phyloP scores from a whole-genome alignment of 1,284 basidiomycete genomes.

The Cronartium quercuum region DNA sequence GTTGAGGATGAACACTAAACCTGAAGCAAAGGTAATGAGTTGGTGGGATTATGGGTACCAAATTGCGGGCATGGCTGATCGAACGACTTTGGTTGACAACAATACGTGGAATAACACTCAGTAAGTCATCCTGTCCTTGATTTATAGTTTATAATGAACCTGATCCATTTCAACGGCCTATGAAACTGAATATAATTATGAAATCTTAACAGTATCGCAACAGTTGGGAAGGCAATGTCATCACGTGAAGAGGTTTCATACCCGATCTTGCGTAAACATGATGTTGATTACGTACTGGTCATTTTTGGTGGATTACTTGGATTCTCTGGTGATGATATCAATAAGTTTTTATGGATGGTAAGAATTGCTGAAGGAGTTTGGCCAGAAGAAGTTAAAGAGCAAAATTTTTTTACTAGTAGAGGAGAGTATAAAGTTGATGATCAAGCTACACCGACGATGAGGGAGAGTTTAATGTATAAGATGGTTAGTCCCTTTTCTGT shows the following conservation, averaged over 20 bases:
- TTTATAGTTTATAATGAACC: neutral
- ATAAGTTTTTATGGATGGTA: constrained; percentile 99
- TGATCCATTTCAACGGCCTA: neutral
- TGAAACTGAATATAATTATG: neutral
- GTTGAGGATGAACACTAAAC: constrained; percentile 88
- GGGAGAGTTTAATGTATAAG: constrained; percentile 94
- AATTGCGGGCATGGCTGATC: constrained; percentile 96
- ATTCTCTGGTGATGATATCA: constrained; percentile 98
- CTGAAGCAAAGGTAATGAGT: constrained; percentile 90
- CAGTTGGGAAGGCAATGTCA: constrained; percentile 96
- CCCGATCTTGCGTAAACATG: constrained; percentile 92
- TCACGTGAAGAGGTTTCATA: constrained; percentile 89
- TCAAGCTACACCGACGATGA: constrained; percentile 80
- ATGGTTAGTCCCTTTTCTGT: constrained; percentile 65
- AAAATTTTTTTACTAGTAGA: constrained; percentile 83
- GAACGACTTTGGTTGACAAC: constrained; percentile 96
- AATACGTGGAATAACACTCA: constrained; percentile 98
- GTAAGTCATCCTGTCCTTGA: constrained; percentile 54
- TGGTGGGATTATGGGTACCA: constrained; percentile 99
- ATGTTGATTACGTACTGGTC: constrained; percentile 94
- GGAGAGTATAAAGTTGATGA: constrained; percentile 95
- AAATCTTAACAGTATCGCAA: constrained; percentile 75
- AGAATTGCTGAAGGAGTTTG: constrained; percentile 96
- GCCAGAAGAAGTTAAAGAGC: constrained; percentile 95
- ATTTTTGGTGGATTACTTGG: constrained; percentile 96